Percentiles rank a stretch among this genome's conserved stretches.
These are phyloP conservation scores for Simplicillium sp. DNA, from an alignment of 2,329 filamentous ascomycete species.

Conservation along the genomic window DNA sequence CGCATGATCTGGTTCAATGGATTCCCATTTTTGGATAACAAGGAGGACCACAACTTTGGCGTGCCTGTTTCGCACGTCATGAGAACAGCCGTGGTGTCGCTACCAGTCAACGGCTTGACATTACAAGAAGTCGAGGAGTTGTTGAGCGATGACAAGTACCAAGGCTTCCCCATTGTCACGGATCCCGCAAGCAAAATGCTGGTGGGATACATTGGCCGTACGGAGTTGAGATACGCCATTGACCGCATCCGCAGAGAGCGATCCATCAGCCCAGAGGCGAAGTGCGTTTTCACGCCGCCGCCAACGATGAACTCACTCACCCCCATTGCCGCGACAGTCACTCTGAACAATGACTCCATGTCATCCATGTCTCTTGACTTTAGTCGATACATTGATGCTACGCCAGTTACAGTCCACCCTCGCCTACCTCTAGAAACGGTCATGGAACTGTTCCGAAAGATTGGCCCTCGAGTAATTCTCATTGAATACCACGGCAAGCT, in stretches of 20 bases:
- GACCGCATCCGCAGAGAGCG: constrained; percentile 66
- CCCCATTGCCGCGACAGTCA: constrained; percentile 35
- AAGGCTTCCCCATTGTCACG: constrained; percentile 89
- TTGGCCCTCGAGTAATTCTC: constrained; percentile 86
- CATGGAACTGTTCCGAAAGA: constrained; percentile 98
- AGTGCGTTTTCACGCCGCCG: constrained; percentile 62
- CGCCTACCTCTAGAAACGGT: constrained; percentile 88
- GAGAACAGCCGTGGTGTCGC: constrained; percentile 64
- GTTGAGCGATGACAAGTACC: constrained; percentile 69
- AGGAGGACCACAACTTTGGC: constrained; percentile 94
- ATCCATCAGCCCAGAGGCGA: constrained; percentile 55
- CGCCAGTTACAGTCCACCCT: constrained; percentile 84
- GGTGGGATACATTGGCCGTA: constrained; percentile 85
- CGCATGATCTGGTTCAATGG: constrained; percentile 99
- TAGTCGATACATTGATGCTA: constrained; percentile 77
- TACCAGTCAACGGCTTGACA: constrained; percentile 66
- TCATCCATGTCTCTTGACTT: constrained; percentile 62
- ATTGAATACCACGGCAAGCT: constrained; percentile 83
- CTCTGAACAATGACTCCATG: constrained; percentile 47
- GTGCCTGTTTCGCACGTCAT: constrained; percentile 88
- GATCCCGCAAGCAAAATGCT: constrained; percentile 60
- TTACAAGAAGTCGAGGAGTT: constrained; percentile 70
- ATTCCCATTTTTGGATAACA: constrained; percentile 93
- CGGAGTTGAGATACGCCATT: constrained; percentile 84
- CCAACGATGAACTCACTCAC: constrained; percentile 18